phyloP scores from a whole-genome alignment of 2,329 filamentous ascomycete genomes.

The Mollisia scopiformis region DNA sequence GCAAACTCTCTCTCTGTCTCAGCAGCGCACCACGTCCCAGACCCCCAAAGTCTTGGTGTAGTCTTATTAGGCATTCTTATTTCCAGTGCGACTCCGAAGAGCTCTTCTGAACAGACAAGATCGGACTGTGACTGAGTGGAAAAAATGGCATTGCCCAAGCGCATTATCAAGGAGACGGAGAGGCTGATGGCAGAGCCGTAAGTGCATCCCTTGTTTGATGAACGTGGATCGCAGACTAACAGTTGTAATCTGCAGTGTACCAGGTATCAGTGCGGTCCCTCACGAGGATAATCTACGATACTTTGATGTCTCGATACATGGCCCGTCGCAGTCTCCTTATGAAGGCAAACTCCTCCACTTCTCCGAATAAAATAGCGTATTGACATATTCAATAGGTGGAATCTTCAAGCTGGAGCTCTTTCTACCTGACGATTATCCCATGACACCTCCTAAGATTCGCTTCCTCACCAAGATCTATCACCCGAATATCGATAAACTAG shows the following conservation, averaged over 20 bases:
- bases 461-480: conserved; percentile 99
- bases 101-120: too few relatives aligned
- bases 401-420: conserved; percentile 98
- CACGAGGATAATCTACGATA: conserved; percentile 98
- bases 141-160: conserved; percentile 80
- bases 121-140: neutral
- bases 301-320: conserved; percentile 97
- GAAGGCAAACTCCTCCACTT: conserved; percentile 66
- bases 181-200: conserved; percentile 96
- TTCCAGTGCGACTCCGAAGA: neutral
- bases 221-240: conserved; percentile 11
- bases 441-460: conserved; percentile 97
- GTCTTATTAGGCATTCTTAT: neutral
- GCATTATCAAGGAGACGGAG: conserved; percentile 98
- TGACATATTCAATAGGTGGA: conserved; percentile 49
- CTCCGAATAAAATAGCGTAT: neutral
- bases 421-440: conserved; percentile 97
- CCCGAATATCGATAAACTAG: conserved; percentile 97
- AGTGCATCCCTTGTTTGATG: conserved; percentile 39
- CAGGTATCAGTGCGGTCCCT: conserved; percentile 92
- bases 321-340: conserved; percentile 89
- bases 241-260: conserved; percentile 63
- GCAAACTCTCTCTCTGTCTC: neutral
- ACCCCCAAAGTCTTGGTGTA: neutral
- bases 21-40: neutral